Conservation (phyloP, 2,329 filamentous ascomycete genomes). For the Colletotrichum tofieldiae region DNA sequence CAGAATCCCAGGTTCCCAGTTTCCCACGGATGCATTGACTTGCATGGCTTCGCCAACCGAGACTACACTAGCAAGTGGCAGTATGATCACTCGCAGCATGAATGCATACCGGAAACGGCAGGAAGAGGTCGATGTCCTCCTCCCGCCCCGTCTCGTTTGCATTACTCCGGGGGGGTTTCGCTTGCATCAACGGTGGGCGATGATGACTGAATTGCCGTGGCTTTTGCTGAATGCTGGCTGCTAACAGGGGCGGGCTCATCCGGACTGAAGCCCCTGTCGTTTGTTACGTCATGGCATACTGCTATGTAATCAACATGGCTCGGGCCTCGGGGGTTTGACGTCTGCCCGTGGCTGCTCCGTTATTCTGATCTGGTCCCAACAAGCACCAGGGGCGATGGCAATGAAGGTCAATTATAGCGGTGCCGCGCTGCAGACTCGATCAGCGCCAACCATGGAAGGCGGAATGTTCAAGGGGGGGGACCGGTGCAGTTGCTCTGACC, state of each 20-base stretch:
- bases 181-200: background rate
- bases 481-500: slow-evolving; percentile 8
- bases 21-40: background rate
- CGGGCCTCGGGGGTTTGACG: background rate
- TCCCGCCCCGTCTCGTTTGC: background rate
- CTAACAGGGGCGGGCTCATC: background rate
- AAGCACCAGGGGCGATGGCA: background rate
- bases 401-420: background rate
- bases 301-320: background rate
- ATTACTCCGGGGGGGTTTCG: background rate
- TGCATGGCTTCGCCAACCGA: slow-evolving; percentile 13
- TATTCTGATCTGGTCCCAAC: background rate
- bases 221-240: background rate
- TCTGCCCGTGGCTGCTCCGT: background rate
- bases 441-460: background rate
- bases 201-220: background rate
- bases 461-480: background rate
- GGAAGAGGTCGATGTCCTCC: background rate
- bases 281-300: background rate
- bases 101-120: background rate
- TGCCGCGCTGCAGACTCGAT: background rate
- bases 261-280: background rate
- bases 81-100: background rate
- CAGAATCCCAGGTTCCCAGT: background rate
- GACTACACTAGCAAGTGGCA: slow-evolving; percentile 22